These are phyloP conservation scores for Colletotrichum truncatum DNA, from an alignment of 2,329 filamentous ascomycete genomes.

Conservation along the genomic window DNA sequence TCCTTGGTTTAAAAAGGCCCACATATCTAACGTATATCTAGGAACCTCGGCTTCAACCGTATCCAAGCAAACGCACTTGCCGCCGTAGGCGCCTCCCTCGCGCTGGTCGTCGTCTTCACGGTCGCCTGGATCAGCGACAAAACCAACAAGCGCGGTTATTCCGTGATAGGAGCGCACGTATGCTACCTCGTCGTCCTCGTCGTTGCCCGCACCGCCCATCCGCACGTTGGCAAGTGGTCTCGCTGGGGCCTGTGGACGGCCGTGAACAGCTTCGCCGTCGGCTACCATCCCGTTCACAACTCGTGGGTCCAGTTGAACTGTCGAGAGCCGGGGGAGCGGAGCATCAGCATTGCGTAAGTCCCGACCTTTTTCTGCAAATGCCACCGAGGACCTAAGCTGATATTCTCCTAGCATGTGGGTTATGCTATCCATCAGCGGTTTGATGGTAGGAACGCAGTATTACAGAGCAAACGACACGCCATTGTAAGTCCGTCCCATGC, in stretches of 20 bases:
- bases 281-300: conserved; percentile 63
- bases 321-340: conserved; percentile 53
- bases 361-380: accelerated
- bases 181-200: conserved; percentile 55
- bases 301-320: conserved; percentile 63
- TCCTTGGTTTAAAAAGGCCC: accelerated
- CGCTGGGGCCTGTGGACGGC: conserved; percentile 61
- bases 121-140: conserved; percentile 59
- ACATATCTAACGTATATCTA: neutral
- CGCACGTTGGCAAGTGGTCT: conserved; percentile 55
- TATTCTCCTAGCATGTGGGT: conserved; percentile 48
- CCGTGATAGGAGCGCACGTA: conserved; percentile 53
- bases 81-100: conserved; percentile 50
- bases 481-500: too few relatives aligned
- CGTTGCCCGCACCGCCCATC: conserved; percentile 48
- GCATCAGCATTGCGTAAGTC: conserved; percentile 57
- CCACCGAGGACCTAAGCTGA: too few relatives aligned
- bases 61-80: conserved; percentile 58
- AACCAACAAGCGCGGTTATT: conserved; percentile 51
- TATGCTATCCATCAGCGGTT: conserved; percentile 57
- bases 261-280: conserved; percentile 59
- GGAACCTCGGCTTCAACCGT: conserved; percentile 54
- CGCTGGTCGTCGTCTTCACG: conserved; percentile 55
- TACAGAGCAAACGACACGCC: conserved; percentile 53
- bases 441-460: conserved; percentile 62